Evolutionary conservation across 2,329 filamentous ascomycete genomes (phyloP).

Genomic region (Penicillium frequentans): DNA sequence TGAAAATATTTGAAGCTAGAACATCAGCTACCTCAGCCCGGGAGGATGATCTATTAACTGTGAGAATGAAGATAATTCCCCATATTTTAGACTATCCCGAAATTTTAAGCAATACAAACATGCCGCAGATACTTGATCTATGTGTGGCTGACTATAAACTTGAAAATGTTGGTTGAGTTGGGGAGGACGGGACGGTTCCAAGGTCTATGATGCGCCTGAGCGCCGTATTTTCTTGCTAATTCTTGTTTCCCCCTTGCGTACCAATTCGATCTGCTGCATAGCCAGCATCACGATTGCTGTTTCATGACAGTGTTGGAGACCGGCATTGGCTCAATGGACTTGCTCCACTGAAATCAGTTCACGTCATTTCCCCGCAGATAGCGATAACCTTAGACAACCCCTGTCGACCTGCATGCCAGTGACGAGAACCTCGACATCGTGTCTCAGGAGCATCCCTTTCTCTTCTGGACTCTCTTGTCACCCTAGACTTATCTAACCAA

Average conservation of each 20-base stretch:
- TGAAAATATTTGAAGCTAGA: too few relatives aligned
- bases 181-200: background rate
- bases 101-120: too few relatives aligned
- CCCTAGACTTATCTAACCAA: background rate
- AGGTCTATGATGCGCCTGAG: background rate
- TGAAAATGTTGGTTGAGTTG: too few relatives aligned
- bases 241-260: background rate
- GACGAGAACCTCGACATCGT: background rate
- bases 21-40: too few relatives aligned
- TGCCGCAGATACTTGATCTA: too few relatives aligned
- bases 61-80: too few relatives aligned
- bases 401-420: background rate
- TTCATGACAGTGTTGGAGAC: background rate
- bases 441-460: background rate
- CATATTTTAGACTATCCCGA: too few relatives aligned
- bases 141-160: too few relatives aligned
- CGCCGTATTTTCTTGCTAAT: background rate
- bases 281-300: background rate
- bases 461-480: too few relatives aligned
- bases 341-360: background rate
- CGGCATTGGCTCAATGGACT: background rate
- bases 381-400: background rate
- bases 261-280: background rate
- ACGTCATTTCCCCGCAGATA: slow-evolving; percentile 17
- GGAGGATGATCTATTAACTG: too few relatives aligned